Base-by-base conservation (phyloP, 148 eudicot species). In the Suaeda aralocaspica region DNA sequence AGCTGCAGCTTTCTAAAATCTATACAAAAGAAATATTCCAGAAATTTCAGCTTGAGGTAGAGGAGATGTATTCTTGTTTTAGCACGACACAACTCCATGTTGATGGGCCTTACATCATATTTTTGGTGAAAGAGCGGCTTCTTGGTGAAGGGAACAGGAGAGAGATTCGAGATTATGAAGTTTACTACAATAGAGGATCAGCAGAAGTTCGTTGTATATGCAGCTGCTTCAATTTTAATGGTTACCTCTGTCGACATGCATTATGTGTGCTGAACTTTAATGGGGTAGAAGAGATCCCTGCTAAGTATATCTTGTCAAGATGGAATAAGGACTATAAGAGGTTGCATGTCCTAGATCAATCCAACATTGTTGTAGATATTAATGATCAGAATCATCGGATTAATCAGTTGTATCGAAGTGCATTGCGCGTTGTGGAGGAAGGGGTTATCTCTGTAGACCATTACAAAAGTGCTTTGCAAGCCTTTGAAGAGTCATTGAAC, bases 51-150 rank as follows among this genome's bases (percentile, higher is more conserved):
- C 30, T 83, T 48, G 93, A 91, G 78, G 96, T 91, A 55, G 93
- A 88, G 76, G 96, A 84, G 67, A 90, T 90, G 92, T 84, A 86
- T 70, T 84, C 96, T 19, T 90, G 96, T 75, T 88, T 88, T 64
- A 86, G 90, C 59, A 88, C 91, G 18, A 84, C 89, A 9, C 89
- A 83, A 48, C 51, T 88, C 36, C 92, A 86, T 30, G 55, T 77
- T 19, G 88, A 88, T 26, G 92, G 92, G 25, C 84, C 86, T 19
- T 72, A 77, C 34, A 59, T 82, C 19, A 84, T 86, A 52, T 90
- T 87, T 71, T 56, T 85, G 80, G 93, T 91, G 63, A 84, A 88
- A 72, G 93, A 91, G 72, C 84, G 89, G 31, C 80, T 80, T 62
- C 69, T 80, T 67, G 75, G 73, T 0, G 93, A 86, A 68, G 89